A percentile compares a stretch with the other conserved stretches of the same genome.
These are phyloP conservation scores for Lipomyces starkeyi DNA, from an alignment of 805 yeast species.

Conservation along the genomic window DNA sequence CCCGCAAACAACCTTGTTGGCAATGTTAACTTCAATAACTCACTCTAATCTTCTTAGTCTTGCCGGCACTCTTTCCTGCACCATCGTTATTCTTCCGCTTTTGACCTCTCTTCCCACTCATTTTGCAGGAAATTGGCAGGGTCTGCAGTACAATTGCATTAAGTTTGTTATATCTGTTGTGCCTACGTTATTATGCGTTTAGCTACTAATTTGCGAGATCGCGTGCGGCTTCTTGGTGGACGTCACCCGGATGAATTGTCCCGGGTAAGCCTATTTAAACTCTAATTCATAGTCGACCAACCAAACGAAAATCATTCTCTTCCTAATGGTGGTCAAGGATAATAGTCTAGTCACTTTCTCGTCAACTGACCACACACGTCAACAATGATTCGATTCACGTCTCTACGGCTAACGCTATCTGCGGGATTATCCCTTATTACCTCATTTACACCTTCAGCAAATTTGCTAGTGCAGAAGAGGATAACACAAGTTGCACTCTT, in stretches of 20 bases:
- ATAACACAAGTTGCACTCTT: not conserved
- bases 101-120: not conserved
- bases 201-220: no score
- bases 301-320: not conserved
- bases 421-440: constrained; percentile 7
- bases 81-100: not conserved
- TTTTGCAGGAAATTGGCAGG: not conserved
- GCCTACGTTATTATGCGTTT: not conserved
- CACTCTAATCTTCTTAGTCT: not conserved
- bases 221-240: no score
- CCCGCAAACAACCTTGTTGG: not conserved
- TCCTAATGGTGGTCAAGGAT: not conserved
- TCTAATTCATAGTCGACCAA: not conserved
- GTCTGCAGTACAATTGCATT: not conserved
- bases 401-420: constrained; percentile 10
- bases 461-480: not conserved
- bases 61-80: not conserved
- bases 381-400: not conserved
- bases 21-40: not conserved
- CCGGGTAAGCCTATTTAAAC: not conserved
- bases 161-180: not conserved
- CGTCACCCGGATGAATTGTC: not conserved
- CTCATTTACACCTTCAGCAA: constrained; percentile 3
- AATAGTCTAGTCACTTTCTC: not conserved
- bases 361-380: not conserved